Evolutionary conservation across 2,329 filamentous ascomycete genomes (phyloP).

Genomic region (Hortaea werneckii): DNA sequence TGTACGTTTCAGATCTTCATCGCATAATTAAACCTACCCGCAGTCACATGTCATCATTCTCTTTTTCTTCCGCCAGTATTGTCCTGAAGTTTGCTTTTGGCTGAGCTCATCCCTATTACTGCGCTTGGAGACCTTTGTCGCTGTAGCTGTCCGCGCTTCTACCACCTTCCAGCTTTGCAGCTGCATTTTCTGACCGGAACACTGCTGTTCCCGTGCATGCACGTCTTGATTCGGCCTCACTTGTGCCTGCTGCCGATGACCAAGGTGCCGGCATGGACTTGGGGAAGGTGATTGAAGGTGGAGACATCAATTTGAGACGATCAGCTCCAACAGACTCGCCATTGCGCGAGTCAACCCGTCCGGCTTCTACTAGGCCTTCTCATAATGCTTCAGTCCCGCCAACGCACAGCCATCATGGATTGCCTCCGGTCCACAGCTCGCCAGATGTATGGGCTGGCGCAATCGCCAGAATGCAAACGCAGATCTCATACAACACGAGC

Average conservation of each 20-base stretch:
- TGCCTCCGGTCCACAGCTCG: conserved; percentile 1
- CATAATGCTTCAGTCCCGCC: not conserved
- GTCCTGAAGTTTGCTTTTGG: not conserved
- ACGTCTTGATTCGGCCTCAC: not conserved
- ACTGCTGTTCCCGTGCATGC: not conserved
- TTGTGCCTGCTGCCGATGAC: conserved; percentile 1
- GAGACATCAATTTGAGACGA: not conserved
- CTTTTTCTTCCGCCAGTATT: not conserved
- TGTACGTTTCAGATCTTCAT: not conserved
- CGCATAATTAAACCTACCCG: not conserved
- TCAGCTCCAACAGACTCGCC: not conserved
- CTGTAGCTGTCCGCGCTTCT: not conserved
- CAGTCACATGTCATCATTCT: not conserved
- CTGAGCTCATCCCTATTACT: too few species aligned
- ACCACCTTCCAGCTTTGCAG: not conserved
- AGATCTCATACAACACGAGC: conserved; percentile 37
- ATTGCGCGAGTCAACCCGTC: not conserved
- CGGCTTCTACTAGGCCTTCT: not conserved
- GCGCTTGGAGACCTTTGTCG: too few species aligned
- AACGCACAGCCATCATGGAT: not conserved
- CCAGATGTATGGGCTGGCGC: conserved; percentile 28
- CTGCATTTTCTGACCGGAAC: not conserved
- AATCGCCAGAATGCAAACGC: conserved; percentile 37
- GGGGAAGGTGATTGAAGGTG: conserved; percentile 4
- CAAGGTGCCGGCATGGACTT: conserved; percentile 3